Evolutionary conservation across 2,329 filamentous ascomycete species (phyloP), one percentile per base, ranked within the genome.

Genomic region (Magnaporthales sp.): DNA sequence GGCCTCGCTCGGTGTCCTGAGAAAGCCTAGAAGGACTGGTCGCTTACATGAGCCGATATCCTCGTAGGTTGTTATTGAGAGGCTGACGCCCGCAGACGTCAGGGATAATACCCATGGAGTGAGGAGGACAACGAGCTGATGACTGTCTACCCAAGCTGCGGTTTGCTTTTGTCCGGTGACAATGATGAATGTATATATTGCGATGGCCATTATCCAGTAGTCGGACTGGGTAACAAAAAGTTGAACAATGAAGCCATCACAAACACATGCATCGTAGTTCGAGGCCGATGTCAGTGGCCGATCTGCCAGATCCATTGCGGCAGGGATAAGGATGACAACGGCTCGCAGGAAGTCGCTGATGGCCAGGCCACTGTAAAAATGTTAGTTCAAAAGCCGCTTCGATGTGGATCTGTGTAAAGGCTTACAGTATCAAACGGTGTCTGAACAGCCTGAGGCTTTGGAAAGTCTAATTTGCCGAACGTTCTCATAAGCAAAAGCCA

Each of bases 181-280:
- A 38, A 80, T 76, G 1, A 80, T 72, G 66, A 75, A 80, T 0
- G 78, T 80, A 69, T 74, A 79, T 7, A 78, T 64, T 1, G 78
- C 78, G 60, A 80, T 79, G n/a, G 72, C 67, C 2, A 80, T 67
- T 8, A 80, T 75, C 78, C 79, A 80, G 66, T 80, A 80, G 69
- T 80, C 78, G 11, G 78, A 80, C 68, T 80, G 78, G 0, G 80
- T 74, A 30, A 80, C 78, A 65, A 80, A 80, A 2, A 78, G 69
- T 67, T 80, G 77, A 2, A 77, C 77, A 72, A 78, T 74, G 70
- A 78, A 80, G 6, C 78, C 79, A 69, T 80, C 80, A 67, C 77
- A 77, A 66, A 69, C 75, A 68, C 78, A 80, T 67, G 79, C 78
- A 5, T 32, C 66, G 65, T 73, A 72, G 51, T 74, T 72, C 19